Conservation (phyloP, 306 rosid species). For the Arachis stenosperma region DNA sequence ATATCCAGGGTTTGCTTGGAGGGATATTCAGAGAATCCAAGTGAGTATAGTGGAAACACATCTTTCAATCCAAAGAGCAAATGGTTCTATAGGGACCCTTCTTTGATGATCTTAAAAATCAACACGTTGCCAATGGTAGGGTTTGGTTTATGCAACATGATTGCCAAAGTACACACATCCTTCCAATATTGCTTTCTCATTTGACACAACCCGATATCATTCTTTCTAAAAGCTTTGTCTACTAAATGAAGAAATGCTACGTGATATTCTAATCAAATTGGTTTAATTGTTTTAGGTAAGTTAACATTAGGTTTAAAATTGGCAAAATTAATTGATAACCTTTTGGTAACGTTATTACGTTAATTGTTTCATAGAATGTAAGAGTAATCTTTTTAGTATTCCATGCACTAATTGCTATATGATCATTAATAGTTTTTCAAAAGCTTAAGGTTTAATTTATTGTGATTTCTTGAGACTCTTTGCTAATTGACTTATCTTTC, state of each 20-base stretch:
- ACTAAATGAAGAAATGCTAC: slow-evolving; percentile 3
- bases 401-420: too few species aligned
- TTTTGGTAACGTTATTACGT: too few species aligned
- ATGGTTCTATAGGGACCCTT: slow-evolving; percentile 23
- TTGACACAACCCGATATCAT: slow-evolving; percentile 27
- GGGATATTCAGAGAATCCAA: slow-evolving; percentile 14
- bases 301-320: background rate
- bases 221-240: slow-evolving; percentile 23
- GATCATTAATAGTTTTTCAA: too few species aligned
- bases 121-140: slow-evolving; percentile 42
- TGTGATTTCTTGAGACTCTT: too few species aligned
- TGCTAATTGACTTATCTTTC: too few species aligned
- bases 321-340: background rate
- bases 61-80: background rate
- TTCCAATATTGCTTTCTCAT: background rate
- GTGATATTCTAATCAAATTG: background rate
- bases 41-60: slow-evolving; percentile 19
- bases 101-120: background rate
- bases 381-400: too few species aligned
- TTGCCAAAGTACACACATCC: slow-evolving; percentile 31
- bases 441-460: too few species aligned
- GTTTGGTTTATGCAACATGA: slow-evolving; percentile 23
- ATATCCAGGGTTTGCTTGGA: background rate
- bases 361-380: too few species aligned
- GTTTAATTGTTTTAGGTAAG: background rate